These are phyloP conservation scores for Echinosophora koreensis DNA, from an alignment of 306 rosid genomes.

Conservation along the genomic window DNA sequence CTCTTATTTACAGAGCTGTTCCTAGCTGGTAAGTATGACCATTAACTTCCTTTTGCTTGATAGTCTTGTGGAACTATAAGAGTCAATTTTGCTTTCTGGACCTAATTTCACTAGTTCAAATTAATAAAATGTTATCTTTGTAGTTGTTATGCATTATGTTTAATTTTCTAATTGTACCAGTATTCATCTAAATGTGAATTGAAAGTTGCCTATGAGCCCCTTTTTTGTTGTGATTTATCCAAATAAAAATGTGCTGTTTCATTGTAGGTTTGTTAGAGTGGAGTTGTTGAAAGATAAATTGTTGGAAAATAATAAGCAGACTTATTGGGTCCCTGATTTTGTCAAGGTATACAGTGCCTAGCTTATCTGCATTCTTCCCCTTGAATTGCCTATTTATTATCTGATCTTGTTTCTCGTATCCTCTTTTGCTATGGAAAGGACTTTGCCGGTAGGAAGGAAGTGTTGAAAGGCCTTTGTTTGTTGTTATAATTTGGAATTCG, in stretches of 20 bases:
- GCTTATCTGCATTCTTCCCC: conserved; percentile 7
- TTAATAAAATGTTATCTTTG: conserved; percentile 19
- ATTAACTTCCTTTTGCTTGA: background rate
- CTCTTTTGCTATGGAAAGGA: conserved; percentile 22
- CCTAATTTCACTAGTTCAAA: conserved; percentile 17
- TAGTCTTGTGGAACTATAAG: too few relatives aligned
- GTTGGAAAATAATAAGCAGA: conserved; percentile 86
- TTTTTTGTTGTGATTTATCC: conserved; percentile 13
- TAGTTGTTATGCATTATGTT: conserved; percentile 20
- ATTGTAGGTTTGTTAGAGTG: conserved; percentile 87
- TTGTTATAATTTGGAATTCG: background rate
- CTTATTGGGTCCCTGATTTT: conserved; percentile 98
- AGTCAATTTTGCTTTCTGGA: conserved; percentile 20
- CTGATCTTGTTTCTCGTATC: background rate
- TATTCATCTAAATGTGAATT: background rate
- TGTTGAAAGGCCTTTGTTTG: background rate
- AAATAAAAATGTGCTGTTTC: conserved; percentile 30
- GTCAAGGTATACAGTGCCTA: conserved; percentile 73
- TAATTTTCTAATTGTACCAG: background rate
- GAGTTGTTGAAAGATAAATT: conserved; percentile 81
- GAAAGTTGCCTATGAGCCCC: background rate
- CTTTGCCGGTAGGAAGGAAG: background rate
- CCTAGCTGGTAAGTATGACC: conserved; percentile 84
- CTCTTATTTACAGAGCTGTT: conserved; percentile 95
- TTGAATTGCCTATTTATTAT: conserved; percentile 22